Evolutionary conservation across 2,329 filamentous ascomycete species (phyloP).

Genomic region (Verticillium dahliae): DNA sequence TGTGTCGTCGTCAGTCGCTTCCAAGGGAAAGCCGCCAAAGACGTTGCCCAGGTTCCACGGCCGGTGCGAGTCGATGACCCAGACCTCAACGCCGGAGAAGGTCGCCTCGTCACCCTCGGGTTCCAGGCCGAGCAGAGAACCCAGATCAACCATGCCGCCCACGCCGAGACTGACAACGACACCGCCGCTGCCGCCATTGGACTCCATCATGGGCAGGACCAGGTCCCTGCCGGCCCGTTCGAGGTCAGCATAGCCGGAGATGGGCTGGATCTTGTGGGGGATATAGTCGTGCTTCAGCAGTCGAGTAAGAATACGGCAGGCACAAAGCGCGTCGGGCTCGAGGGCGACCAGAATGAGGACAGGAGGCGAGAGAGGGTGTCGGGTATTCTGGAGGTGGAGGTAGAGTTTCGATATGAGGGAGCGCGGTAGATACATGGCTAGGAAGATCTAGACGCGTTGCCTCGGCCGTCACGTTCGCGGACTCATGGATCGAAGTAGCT

Average conservation of each 20-base stretch:
- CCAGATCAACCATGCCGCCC: slow-evolving; percentile 84
- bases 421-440: slow-evolving; percentile 87
- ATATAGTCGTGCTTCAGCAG: slow-evolving; percentile 98
- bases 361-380: slow-evolving; percentile 84
- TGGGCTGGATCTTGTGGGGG: slow-evolving; percentile 92
- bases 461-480: slow-evolving; percentile 14
- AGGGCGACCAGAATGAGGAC: slow-evolving; percentile 89
- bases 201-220: slow-evolving; percentile 79
- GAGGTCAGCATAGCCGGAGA: slow-evolving; percentile 87
- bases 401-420: slow-evolving; percentile 86
- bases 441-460: slow-evolving; percentile 22
- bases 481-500: slow-evolving; percentile 20
- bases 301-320: slow-evolving; percentile 85
- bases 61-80: slow-evolving; percentile 84
- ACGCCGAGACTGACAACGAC: slow-evolving; percentile 90
- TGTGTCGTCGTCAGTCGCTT: slow-evolving; percentile 41
- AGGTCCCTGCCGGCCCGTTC: slow-evolving; percentile 71
- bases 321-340: slow-evolving; percentile 91
- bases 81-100: slow-evolving; percentile 84
- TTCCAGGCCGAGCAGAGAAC: slow-evolving; percentile 70
- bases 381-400: slow-evolving; percentile 75
- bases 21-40: slow-evolving; percentile 66
- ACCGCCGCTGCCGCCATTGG: slow-evolving; percentile 76
- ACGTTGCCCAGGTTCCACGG: slow-evolving; percentile 95
- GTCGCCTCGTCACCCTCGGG: slow-evolving; percentile 58